Conservation (phyloP, 2,329 filamentous ascomycete genomes). For the Alternaria sp. region DNA sequence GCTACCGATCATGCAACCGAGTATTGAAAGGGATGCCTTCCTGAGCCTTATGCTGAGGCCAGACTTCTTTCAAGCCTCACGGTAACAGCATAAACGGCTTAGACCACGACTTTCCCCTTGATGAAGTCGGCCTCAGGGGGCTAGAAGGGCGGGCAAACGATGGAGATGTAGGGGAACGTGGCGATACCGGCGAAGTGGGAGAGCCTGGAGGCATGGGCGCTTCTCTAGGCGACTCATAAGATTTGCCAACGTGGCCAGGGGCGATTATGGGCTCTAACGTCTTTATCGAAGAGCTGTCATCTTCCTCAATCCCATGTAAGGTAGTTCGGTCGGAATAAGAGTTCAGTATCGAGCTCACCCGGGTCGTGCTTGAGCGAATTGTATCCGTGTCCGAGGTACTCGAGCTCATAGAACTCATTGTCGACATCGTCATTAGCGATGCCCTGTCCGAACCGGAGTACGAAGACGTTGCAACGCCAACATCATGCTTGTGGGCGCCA, state of each 20-base stretch:
- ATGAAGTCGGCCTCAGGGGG: constrained; percentile 23
- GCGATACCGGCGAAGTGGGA: constrained; percentile 18
- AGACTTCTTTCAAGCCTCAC: constrained; percentile 19
- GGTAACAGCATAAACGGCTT: constrained; percentile 45
- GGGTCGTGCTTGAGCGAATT: constrained; percentile 37
- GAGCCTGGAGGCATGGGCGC: constrained; percentile 32
- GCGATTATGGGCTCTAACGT: constrained; percentile 31
- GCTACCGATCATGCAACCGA: constrained; percentile 1
- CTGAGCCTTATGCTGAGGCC: constrained; percentile 3
- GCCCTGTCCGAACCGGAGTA: constrained; percentile 39
- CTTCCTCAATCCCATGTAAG: constrained; percentile 43
- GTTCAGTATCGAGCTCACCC: constrained; percentile 42
- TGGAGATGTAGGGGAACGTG: constrained; percentile 20
- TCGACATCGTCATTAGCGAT: constrained; percentile 42
- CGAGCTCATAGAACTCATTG: constrained; percentile 39
- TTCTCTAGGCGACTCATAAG: constrained; percentile 27
- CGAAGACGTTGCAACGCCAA: constrained; percentile 34
- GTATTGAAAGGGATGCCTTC: constrained; percentile 19
- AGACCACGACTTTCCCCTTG: constrained; percentile 40
- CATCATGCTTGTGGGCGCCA: constrained; percentile 44
- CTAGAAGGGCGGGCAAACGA: constrained; percentile 24
- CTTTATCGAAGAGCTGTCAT: constrained; percentile 39
- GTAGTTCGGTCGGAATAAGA: constrained; percentile 44
- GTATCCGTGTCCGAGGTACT: constrained; percentile 41
- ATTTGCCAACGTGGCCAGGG: constrained; percentile 20